phyloP scores from a whole-genome alignment of 805 yeast genomes.

The Metschnikowia baotianmanensis region DNA sequence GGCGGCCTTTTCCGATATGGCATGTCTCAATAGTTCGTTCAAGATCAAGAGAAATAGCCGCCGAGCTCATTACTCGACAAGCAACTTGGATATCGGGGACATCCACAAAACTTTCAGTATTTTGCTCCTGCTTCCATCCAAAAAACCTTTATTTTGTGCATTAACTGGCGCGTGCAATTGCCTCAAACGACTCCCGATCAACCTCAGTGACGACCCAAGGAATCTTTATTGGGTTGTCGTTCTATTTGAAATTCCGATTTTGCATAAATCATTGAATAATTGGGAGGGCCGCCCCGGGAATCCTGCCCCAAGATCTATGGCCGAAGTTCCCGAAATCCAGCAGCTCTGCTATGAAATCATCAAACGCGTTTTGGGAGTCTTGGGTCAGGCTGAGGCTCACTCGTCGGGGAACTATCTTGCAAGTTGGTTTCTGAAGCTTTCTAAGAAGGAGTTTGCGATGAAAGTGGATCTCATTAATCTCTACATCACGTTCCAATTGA shows the following conservation, averaged over 20 bases:
- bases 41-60: constrained; percentile 21
- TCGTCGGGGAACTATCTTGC: constrained; percentile 43
- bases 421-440: constrained; percentile 53
- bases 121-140: constrained; percentile 53
- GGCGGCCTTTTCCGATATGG: constrained; percentile 46
- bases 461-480: constrained; percentile 71
- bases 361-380: constrained; percentile 65
- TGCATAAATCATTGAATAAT: constrained; percentile 47
- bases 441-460: constrained; percentile 41
- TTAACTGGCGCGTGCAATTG: constrained; percentile 50
- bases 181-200: constrained; percentile 46
- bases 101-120: constrained; percentile 46
- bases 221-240: constrained; percentile 61
- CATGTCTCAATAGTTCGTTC: constrained; percentile 57
- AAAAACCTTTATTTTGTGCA: constrained; percentile 56
- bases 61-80: constrained; percentile 40
- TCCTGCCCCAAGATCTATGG: constrained; percentile 21
- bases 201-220: constrained; percentile 37
- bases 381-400: constrained; percentile 49
- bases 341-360: constrained; percentile 63
- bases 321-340: constrained; percentile 51
- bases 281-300: constrained; percentile 17
- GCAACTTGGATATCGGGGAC: constrained; percentile 51
- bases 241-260: constrained; percentile 64
- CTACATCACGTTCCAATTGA: constrained; percentile 74